Percentiles rank a stretch among this genome's conserved stretches.
phyloP scores from a whole-genome alignment of 2,329 filamentous ascomycete species.

The Pseudopithomyces chartarum region DNA sequence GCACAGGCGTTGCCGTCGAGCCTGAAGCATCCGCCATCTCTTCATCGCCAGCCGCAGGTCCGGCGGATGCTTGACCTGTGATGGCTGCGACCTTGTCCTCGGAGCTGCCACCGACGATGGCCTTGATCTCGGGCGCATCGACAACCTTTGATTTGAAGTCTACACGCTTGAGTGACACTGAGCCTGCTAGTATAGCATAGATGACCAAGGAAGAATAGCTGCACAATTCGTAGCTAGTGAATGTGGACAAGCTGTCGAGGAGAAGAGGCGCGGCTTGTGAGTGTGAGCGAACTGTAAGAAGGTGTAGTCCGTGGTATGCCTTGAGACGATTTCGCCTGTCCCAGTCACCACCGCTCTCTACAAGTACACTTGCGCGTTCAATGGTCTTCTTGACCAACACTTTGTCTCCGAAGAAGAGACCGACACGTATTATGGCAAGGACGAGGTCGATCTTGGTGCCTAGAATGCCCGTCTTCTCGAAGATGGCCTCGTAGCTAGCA shows the following conservation, averaged over 20 bases:
- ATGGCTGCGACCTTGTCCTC: slow-evolving; percentile 87
- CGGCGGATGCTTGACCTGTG: slow-evolving; percentile 78
- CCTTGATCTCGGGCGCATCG: slow-evolving; percentile 97
- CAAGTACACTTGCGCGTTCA: slow-evolving; percentile 84
- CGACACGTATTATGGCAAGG: slow-evolving; percentile 93
- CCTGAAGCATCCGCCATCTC: slow-evolving; percentile 67
- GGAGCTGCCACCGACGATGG: slow-evolving; percentile 80
- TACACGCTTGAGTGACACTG: slow-evolving; percentile 90
- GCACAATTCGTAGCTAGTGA: slow-evolving; percentile 98
- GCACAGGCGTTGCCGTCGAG: slow-evolving; percentile 57
- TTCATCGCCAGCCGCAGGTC: slow-evolving; percentile 76
- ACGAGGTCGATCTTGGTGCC: slow-evolving; percentile 97
- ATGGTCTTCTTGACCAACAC: slow-evolving; percentile 90
- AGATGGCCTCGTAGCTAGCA: slow-evolving; percentile 86
- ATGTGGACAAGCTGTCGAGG: slow-evolving; percentile 95
- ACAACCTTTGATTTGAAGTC: slow-evolving; percentile 99
- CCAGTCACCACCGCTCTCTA: slow-evolving; percentile 97
- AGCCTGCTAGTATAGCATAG: slow-evolving; percentile 93
- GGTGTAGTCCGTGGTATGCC: slow-evolving; percentile 94
- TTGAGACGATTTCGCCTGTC: slow-evolving; percentile 97
- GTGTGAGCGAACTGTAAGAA: slow-evolving; percentile 91
- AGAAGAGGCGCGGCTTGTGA: slow-evolving; percentile 87
- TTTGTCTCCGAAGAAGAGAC: slow-evolving; percentile 95
- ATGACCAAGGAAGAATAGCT: slow-evolving; percentile 93
- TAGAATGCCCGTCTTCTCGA: slow-evolving; percentile 96